Conservation (phyloP, 106 monocot species). For the Dendrobium nobile region DNA sequence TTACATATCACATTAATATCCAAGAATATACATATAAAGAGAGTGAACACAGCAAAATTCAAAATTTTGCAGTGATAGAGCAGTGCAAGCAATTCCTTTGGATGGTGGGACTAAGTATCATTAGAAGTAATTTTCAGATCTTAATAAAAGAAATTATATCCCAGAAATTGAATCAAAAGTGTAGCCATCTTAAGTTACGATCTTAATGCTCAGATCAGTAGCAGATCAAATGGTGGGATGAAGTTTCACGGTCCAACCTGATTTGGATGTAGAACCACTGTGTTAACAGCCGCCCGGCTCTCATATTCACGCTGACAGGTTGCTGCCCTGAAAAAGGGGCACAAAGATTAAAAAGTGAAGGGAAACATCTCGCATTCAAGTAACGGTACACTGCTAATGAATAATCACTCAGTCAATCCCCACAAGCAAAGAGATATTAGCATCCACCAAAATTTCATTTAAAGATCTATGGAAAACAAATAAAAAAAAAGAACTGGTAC, state of each 20-base stretch:
- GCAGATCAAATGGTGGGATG: background rate
- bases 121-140: background rate
- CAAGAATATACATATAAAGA: background rate
- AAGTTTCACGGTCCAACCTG: slow-evolving; percentile 34
- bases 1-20: background rate
- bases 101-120: background rate
- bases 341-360: slow-evolving; percentile 2
- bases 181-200: no score
- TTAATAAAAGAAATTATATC: background rate
- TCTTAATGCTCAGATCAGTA: background rate
- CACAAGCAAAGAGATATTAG: background rate
- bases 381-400: background rate
- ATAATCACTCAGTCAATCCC: background rate
- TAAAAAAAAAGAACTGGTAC: background rate
- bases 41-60: background rate
- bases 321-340: slow-evolving; percentile 52
- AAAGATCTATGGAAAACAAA: background rate
- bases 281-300: slow-evolving; percentile 98
- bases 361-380: background rate
- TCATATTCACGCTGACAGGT: slow-evolving; percentile 92
- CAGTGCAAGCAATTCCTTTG: background rate
- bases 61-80: background rate
- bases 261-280: slow-evolving; percentile 97
- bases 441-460: background rate
- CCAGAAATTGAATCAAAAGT: background rate